Conservation (phyloP, 1,284 basidiomycete species). For the Ceratobasidium sp. region DNA sequence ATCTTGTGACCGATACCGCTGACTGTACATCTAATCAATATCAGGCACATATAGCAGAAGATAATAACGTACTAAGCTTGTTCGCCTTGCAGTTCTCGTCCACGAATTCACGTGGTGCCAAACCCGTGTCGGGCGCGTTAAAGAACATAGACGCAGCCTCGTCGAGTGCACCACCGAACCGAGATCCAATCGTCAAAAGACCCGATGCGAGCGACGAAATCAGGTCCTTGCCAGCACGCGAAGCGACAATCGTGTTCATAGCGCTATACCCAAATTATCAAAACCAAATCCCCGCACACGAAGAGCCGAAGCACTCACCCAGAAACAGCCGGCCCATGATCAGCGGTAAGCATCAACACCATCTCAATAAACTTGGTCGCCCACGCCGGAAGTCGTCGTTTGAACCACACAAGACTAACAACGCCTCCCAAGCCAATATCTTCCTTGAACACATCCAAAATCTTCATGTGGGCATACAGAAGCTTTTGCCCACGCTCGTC, state of each 20-base stretch:
- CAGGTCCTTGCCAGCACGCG: conserved; percentile 98
- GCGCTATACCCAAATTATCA: conserved; percentile 69
- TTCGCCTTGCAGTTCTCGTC: conserved; percentile 95
- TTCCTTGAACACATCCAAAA: conserved; percentile 98
- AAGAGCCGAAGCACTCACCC: conserved; percentile 58
- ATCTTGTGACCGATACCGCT: conserved; percentile 99
- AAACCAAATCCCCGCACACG: not conserved
- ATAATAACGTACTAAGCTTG: conserved; percentile 80
- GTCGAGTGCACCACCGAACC: conserved; percentile 99
- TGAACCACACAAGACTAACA: conserved; percentile 97
- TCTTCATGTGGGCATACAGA: conserved; percentile 98
- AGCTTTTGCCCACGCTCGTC: conserved; percentile 99
- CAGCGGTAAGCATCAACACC: conserved; percentile 98
- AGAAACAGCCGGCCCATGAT: conserved; percentile 97
- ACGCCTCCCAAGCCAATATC: conserved; percentile 98
- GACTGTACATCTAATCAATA: conserved; percentile 60
- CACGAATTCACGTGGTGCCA: conserved; percentile 97
- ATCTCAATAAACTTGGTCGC: conserved; percentile 99
- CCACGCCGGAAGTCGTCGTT: conserved; percentile 84
- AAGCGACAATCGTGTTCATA: conserved; percentile 99
- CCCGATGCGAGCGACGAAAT: conserved; percentile 97
- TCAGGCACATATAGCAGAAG: not conserved
- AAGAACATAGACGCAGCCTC: conserved; percentile 98
- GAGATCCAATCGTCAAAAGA: conserved; percentile 96
- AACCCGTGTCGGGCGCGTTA: conserved; percentile 86